Evolutionary conservation across 106 monocot genomes (phyloP), one percentile per base, ranked within the genome.

Genomic region (Amphibolis antarctica): DNA sequence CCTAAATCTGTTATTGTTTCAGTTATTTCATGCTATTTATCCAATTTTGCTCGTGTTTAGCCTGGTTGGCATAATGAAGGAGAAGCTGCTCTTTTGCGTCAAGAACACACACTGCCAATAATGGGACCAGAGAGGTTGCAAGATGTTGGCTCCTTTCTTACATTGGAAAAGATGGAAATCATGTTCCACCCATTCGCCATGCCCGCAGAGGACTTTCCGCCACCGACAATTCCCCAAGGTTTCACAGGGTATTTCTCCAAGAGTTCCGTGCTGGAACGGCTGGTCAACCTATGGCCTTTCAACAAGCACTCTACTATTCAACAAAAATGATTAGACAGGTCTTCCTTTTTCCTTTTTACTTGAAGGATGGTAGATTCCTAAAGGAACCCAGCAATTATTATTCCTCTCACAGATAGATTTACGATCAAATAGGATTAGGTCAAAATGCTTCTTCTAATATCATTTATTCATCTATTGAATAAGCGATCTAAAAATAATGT

Each of bases 131-230:
- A 96, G 69, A 89, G 96, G 47, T 71, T 96, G 67, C 90, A 85
- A 28, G 96, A 96, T 65, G 67, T 62, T 17, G 80, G 75, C 0
- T 74, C 86, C 2, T 96, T 64, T 75, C 84, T 86, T 31, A 84
- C 96, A 14, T 68, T 90, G 9, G 86, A 86, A 20, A 90, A 79
- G 65, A 82, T 90, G 82, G 96, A 90, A 74, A 80, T 71, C 68
- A 86, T 96, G 96, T 55, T 90, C 9, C 82, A 82, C 4, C 82
- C 84, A 22, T 96, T 96, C 60, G 96, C 96, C 9, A 96, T 90
- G 96, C 96, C 96, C 10, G 86, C 86, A 10, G 96, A 96, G 71
- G 96, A 96, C 69, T 96, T 96, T 66, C 94, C 89, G 0, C 90
- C 81, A 0, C 66, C 89, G 0, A 60, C 79, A 1, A 74, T 56